Conservation (phyloP, 2,329 filamentous ascomycete species). For the Raffaelea deltoideospora region DNA sequence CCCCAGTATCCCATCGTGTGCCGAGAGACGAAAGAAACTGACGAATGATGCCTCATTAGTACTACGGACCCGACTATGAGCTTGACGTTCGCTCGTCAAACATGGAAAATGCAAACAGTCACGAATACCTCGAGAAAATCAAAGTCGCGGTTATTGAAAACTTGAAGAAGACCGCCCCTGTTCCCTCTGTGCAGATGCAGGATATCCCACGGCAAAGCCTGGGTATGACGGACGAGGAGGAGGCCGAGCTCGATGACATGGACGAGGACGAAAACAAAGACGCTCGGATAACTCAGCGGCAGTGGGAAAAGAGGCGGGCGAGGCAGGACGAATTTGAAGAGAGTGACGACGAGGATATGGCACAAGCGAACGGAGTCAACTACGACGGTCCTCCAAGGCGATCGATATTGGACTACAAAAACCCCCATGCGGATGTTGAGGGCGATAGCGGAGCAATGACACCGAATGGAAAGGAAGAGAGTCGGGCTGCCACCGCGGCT, state of each 20-base stretch:
- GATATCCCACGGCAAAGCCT: constrained; percentile 52
- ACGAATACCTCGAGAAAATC: constrained; percentile 68
- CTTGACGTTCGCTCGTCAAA: constrained; percentile 80
- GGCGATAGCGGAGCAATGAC: constrained; percentile 9
- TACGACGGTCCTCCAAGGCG: constrained; percentile 27
- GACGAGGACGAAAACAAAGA: constrained; percentile 84
- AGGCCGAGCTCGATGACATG: constrained; percentile 48
- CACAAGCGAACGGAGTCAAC: constrained; percentile 52
- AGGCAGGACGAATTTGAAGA: constrained; percentile 73
- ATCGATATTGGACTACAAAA: constrained; percentile 36
- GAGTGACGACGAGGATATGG: constrained; percentile 78
- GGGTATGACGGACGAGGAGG: constrained; percentile 51
- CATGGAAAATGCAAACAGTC: constrained; percentile 81
- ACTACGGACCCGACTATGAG: constrained; percentile 82
- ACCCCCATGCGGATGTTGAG: constrained; percentile 27
- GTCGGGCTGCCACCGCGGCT: neutral
- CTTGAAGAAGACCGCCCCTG: constrained; percentile 68
- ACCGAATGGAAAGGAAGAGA: constrained; percentile 1
- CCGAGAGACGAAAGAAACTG: neutral
- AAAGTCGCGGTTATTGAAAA: constrained; percentile 74
- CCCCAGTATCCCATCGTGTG: no score
- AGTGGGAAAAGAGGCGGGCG: constrained; percentile 64
- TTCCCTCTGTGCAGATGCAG: constrained; percentile 83
- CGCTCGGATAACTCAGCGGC: constrained; percentile 62
- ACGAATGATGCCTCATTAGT: constrained; percentile 35